Evolutionary conservation across 441 rosid species (phyloP).

Genomic region (Hura crepitans): DNA sequence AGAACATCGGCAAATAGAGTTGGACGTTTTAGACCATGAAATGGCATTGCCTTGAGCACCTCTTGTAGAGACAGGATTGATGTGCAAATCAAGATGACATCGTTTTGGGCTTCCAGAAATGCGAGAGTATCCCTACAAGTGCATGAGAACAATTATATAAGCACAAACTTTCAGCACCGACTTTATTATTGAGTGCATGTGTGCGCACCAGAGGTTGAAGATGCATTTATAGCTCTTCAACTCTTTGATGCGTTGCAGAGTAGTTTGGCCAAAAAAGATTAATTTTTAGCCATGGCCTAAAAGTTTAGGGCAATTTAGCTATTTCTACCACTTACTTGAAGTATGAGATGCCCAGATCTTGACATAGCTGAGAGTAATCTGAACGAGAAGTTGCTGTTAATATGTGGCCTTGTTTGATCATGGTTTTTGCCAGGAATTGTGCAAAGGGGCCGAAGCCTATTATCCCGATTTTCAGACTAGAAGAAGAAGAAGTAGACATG

Average conservation of each 20-base stretch:
- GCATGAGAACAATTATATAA: not conserved
- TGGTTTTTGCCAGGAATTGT: slow-evolving; percentile 51
- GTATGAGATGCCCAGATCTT: slow-evolving; percentile 34
- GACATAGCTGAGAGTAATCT: slow-evolving; percentile 40
- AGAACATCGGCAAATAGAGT: slow-evolving; percentile 55
- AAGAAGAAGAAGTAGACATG: slow-evolving; percentile 32
- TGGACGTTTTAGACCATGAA: slow-evolving; percentile 27
- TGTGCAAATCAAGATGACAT: slow-evolving; percentile 47
- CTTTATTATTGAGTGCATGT: not conserved
- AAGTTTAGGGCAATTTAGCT: too few relatives aligned
- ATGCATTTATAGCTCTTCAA: too few relatives aligned
- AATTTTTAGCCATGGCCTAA: too few relatives aligned
- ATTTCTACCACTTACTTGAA: slow-evolving; percentile 40
- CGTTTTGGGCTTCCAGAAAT: slow-evolving; percentile 42
- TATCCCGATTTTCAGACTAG: slow-evolving; percentile 40
- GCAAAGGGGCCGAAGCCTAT: slow-evolving; percentile 53
- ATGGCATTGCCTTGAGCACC: slow-evolving; percentile 41
- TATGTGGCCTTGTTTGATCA: slow-evolving; percentile 50
- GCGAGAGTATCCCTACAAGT: slow-evolving; percentile 28
- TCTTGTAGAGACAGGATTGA: slow-evolving; percentile 43
- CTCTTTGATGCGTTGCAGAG: too few relatives aligned
- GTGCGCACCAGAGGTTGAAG: too few relatives aligned
- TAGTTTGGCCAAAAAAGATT: too few relatives aligned
- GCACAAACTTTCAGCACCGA: not conserved
- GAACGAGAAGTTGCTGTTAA: slow-evolving; percentile 47